Conservation (phyloP, 768 basidiomycete genomes). For the Pisolithus microcarpus region DNA sequence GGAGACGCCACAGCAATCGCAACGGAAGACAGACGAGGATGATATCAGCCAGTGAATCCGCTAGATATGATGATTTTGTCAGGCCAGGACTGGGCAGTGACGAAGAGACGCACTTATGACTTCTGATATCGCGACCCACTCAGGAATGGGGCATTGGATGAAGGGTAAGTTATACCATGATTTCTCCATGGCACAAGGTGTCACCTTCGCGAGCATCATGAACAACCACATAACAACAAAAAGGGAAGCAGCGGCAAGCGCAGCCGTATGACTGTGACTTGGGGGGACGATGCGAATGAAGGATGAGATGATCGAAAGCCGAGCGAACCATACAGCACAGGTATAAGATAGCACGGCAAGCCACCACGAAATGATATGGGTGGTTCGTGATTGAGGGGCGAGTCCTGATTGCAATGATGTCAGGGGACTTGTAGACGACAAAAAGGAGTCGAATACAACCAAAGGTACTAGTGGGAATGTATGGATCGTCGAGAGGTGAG, state of each 20-base stretch:
- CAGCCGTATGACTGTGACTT: neutral
- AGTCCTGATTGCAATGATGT: constrained; percentile 23
- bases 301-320: constrained; percentile 20
- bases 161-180: constrained; percentile 32
- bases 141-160: constrained; percentile 38
- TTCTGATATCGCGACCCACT: constrained; percentile 46
- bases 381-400: constrained; percentile 8
- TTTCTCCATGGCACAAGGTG: constrained; percentile 34
- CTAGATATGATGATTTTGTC: constrained; percentile 8
- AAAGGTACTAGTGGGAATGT: constrained; percentile 4
- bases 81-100: neutral
- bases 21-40: constrained; percentile 41
- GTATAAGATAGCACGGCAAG: constrained; percentile 15
- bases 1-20: constrained; percentile 37
- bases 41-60: constrained; percentile 40
- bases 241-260: constrained; percentile 1
- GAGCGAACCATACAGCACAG: constrained; percentile 21
- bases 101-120: constrained; percentile 37
- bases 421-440: neutral
- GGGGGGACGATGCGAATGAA: constrained; percentile 20
- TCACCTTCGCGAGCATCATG: constrained; percentile 19
- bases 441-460: constrained; percentile 4
- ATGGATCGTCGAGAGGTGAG: constrained; percentile 23
- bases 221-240: constrained; percentile 16
- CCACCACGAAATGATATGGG: constrained; percentile 17